Evolutionary conservation across 2,329 filamentous ascomycete species (phyloP), one percentile per base, ranked within the genome.

Genomic region (Aphanoascus verrucosus): DNA sequence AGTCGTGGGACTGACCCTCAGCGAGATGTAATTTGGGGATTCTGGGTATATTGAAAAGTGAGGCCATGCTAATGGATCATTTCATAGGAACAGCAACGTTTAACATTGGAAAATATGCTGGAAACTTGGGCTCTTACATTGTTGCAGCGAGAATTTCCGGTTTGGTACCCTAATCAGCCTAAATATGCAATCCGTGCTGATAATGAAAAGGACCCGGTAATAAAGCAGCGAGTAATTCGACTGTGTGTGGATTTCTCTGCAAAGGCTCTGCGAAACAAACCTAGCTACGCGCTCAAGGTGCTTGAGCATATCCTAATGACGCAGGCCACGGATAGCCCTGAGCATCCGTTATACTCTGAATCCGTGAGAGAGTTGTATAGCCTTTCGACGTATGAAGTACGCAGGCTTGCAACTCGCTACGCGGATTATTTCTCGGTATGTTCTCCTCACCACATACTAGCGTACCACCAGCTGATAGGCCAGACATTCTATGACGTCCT

Each of bases 281-380:
- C 85, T 5, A 78, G 77, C 35, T 91, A 96, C 67, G 93, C 94
- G 69, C 77, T 96, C 17, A 89, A 86, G 64, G 87, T 95, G 19
- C 77, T 97, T 2, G 88, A 96, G 65, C 87, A 96, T 67, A 89
- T 96, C 57, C 77, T 98, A 37, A 82, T 91, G 63, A 89, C 87
- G 34, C 85, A 85, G 70, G 82, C 88, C n/a, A 75, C 79, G 2
- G 81, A 87, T 42, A 79, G 86, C 53, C 82, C 85, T 1, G 80
- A 85, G 43, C 80, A 85, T 61, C 77, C 79, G 40, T 74, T 81
- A 2, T 95, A 90, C 67, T 89, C 86, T 12, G 93, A 97, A 59
- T 84, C 90, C 1, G 86, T 96, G 35, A 93, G 90, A 64, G 88
- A 94, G 55, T 77, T 98, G 14, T 89, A 96, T 65, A 81, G 80